phyloP scores from a whole-genome alignment of 2,329 filamentous ascomycete species.

The Arthrobotrys entomopaga region DNA sequence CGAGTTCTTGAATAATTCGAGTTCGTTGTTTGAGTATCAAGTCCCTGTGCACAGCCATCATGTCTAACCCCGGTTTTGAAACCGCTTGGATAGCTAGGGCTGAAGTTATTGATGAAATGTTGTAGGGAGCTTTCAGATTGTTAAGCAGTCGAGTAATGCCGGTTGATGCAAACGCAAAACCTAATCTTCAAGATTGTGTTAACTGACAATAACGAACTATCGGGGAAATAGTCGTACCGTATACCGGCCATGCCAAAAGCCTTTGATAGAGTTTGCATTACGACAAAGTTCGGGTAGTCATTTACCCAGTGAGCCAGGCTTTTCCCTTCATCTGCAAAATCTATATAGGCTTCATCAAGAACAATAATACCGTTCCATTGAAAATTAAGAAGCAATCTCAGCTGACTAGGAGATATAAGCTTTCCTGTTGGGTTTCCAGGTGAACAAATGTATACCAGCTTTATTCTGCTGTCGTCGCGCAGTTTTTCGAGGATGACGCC shows the following conservation, averaged over 20 bases:
- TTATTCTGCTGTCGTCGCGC: conserved; percentile 74
- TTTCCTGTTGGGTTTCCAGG: conserved; percentile 93
- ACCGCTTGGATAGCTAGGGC: conserved; percentile 81
- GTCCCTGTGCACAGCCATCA: conserved; percentile 77
- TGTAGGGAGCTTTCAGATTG: conserved; percentile 94
- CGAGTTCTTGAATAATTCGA: conserved; percentile 77
- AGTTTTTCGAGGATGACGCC: conserved; percentile 74
- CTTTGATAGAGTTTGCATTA: conserved; percentile 98
- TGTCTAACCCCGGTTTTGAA: conserved; percentile 71
- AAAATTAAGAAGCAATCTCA: conserved; percentile 80
- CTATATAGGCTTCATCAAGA: conserved; percentile 95
- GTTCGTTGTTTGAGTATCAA: conserved; percentile 79
- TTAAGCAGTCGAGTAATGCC: conserved; percentile 84
- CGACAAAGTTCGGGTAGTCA: conserved; percentile 93
- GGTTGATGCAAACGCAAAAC: conserved; percentile 80
- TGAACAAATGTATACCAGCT: conserved; percentile 90
- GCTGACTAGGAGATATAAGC: conserved; percentile 77
- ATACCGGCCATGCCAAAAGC: conserved; percentile 96
- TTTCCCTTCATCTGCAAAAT: conserved; percentile 82
- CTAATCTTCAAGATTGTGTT: conserved; percentile 65
- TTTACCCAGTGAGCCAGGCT: conserved; percentile 90
- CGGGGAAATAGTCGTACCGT: conserved; percentile 62
- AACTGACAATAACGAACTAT: background rate
- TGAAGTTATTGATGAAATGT: conserved; percentile 87
- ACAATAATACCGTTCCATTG: conserved; percentile 96